Evolutionary conservation across 352 stramenopile genomes (phyloP).

Genomic region (Phytophthora cactorum): DNA sequence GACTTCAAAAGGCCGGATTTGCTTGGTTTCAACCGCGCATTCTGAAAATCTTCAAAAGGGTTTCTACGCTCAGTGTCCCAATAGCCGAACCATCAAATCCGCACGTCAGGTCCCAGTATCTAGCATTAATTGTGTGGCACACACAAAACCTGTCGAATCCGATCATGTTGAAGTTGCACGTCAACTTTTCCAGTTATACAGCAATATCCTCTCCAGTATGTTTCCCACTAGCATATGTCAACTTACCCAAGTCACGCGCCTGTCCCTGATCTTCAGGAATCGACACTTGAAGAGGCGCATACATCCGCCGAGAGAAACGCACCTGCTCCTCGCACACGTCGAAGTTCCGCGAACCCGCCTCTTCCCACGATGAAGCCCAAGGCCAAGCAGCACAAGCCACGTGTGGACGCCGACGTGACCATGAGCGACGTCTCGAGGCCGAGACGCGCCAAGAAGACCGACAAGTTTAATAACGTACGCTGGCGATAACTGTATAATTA

Average conservation of each 20-base stretch:
- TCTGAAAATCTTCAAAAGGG: too few relatives aligned
- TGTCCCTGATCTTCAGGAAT: constrained; percentile 11
- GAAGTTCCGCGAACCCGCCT: constrained; percentile 1
- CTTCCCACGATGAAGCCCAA: constrained; percentile 17
- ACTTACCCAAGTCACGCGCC: constrained; percentile 11
- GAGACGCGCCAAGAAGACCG: constrained; percentile 13
- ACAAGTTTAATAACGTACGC: constrained; percentile 59
- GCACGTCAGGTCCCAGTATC: background rate
- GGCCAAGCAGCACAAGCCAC: constrained; percentile 16
- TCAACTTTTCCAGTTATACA: constrained; percentile 8
- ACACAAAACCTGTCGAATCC: constrained; percentile 11
- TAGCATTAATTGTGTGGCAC: background rate
- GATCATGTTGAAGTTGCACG: constrained; percentile 17
- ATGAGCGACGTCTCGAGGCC: constrained; percentile 23
- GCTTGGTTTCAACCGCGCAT: too few relatives aligned
- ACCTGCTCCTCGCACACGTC: constrained; percentile 1
- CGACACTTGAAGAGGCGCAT: constrained; percentile 33
- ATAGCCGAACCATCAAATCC: background rate
- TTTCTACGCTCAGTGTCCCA: too few relatives aligned
- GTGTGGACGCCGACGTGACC: constrained; percentile 16
- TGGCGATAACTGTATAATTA: constrained; percentile 16
- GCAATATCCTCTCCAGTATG: background rate
- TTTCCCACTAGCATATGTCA: constrained; percentile 5
- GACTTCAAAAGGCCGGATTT: too few relatives aligned
- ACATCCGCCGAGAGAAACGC: constrained; percentile 14